A percentile compares a stretch with the other conserved stretches of the same genome.
These are phyloP conservation scores for Graphiopsis chlorocephala DNA, from an alignment of 2,329 filamentous ascomycete genomes.

Conservation along the genomic window DNA sequence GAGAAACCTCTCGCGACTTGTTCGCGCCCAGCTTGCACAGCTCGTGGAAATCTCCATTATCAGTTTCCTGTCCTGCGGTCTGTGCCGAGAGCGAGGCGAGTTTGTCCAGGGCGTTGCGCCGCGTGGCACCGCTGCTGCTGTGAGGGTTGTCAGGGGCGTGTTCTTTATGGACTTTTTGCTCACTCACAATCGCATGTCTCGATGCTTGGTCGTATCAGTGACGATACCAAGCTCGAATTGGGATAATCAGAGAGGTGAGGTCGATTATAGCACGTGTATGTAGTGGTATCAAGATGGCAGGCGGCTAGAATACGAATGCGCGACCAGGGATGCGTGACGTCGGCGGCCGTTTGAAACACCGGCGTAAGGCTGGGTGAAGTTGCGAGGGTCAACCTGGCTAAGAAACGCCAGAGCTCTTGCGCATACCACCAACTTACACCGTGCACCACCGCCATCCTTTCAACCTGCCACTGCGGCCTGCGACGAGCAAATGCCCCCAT, in stretches of 20 bases:
- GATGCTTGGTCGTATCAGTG: not conserved
- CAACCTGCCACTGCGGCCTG: conserved; percentile 5
- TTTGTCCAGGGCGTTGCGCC: conserved; percentile 51
- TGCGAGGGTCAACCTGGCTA: not conserved
- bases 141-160: not conserved
- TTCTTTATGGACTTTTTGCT: not conserved
- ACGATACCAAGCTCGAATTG: not conserved
- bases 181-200: conserved; percentile 12
- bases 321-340: conserved; percentile 1
- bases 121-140: conserved; percentile 33
- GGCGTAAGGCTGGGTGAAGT: not conserved
- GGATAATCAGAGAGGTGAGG: not conserved
- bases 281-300: not conserved
- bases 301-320: not conserved
- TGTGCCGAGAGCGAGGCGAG: conserved; percentile 48
- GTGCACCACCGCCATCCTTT: not conserved
- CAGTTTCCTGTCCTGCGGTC: conserved; percentile 27
- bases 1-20: conserved; percentile 15
- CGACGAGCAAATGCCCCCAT: conserved; percentile 13
- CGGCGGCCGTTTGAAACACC: not conserved
- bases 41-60: conserved; percentile 37
- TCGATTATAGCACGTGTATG: not conserved
- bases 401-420: not conserved
- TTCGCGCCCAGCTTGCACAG: conserved; percentile 39
- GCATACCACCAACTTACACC: not conserved